Base-by-base conservation (phyloP, 2,329 filamentous ascomycete species). In the Colletotrichum sp. region DNA sequence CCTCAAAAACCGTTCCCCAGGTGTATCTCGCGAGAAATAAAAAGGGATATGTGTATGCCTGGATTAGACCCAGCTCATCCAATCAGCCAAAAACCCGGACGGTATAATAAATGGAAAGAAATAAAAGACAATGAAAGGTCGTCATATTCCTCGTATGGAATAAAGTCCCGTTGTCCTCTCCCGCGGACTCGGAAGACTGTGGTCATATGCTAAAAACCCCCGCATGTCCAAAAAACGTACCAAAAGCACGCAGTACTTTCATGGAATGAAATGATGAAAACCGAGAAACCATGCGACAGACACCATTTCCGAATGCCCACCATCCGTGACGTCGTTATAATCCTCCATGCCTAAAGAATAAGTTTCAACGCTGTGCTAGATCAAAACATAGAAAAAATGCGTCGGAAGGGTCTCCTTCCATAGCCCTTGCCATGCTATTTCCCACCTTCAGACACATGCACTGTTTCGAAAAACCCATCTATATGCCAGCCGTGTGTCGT, bases 241-340 rank as follows among this genome's bases (percentile, higher is more conserved):
- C 32, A 59, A 59, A 59, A 59, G 39, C 65, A 63, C 36, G 24
- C 55, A 30, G 16, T 64, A 14, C 32, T 64, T 64, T 64, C 61
- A 69, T 34, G 28, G 30, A 24, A 39, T n/a, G 52, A 61, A 34
- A 57, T 39, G 34, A 71, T 48, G 36, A 36, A 34, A 52, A 48
- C 43, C 60, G n/a, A 52, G n/a, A 52, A 21, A 21, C n/a, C n/a
- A 52, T 52, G 43, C 43, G 43, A 52, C 32, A 43, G 34, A 74
- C 48, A 74, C 72, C 72, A 48, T 34, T 68, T 52, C 72, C 72
- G 28, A 57, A 75, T 72, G 63, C 57, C 43, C 32, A 16, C 32
- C 43, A 32, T 34, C 73, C 73, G 70, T 73, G 28, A 75, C 64
- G 70, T 75, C 73, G 70, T 75, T 57, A 74, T 30, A 9, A 57